A percentile compares a stretch with the other conserved stretches of the same genome.
Conservation (phyloP, 129 eudicot genomes). For the Tagetes patula region DNA sequence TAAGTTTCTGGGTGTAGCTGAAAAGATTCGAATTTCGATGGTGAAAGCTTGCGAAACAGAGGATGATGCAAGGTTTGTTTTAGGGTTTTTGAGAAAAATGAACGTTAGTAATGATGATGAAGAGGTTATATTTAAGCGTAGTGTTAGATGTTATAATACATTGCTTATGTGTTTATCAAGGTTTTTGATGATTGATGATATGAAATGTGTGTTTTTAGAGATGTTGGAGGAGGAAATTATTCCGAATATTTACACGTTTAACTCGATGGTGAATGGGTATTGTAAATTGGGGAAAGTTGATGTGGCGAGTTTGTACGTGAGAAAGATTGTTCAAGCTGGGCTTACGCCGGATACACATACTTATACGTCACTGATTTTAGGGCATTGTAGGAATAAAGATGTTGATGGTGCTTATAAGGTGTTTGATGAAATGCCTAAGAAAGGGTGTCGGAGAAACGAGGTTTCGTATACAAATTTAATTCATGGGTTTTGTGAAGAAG, state of each 20-base stretch:
- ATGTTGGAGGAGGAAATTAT: slow-evolving; percentile 56
- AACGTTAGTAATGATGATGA: slow-evolving; percentile 31
- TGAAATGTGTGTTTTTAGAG: slow-evolving; percentile 58
- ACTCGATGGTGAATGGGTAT: slow-evolving; percentile 76
- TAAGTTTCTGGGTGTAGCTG: slow-evolving; percentile 45
- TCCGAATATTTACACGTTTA: slow-evolving; percentile 69
- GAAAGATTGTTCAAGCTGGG: slow-evolving; percentile 57
- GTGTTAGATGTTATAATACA: slow-evolving; percentile 63
- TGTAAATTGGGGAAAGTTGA: slow-evolving; percentile 75
- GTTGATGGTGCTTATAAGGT: slow-evolving; percentile 55
- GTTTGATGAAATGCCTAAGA: slow-evolving; percentile 60
- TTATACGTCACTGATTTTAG: slow-evolving; percentile 69
- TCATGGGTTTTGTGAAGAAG: slow-evolving; percentile 75
- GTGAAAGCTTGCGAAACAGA: slow-evolving; percentile 56
- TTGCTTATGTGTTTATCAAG: slow-evolving; percentile 65
- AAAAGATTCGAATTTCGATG: slow-evolving; percentile 55
- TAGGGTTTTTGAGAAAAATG: slow-evolving; percentile 42
- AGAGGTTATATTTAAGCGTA: slow-evolving; percentile 40
- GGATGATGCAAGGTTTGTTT: slow-evolving; percentile 53
- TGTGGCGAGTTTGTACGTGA: slow-evolving; percentile 54
- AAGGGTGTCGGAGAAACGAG: slow-evolving; percentile 72
- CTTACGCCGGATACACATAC: slow-evolving; percentile 76
- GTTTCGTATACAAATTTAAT: slow-evolving; percentile 75
- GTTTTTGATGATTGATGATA: slow-evolving; percentile 64
- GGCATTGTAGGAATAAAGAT: slow-evolving; percentile 79